Conservation (phyloP, 2,329 filamentous ascomycete genomes). For the Talaromyces sp. region DNA sequence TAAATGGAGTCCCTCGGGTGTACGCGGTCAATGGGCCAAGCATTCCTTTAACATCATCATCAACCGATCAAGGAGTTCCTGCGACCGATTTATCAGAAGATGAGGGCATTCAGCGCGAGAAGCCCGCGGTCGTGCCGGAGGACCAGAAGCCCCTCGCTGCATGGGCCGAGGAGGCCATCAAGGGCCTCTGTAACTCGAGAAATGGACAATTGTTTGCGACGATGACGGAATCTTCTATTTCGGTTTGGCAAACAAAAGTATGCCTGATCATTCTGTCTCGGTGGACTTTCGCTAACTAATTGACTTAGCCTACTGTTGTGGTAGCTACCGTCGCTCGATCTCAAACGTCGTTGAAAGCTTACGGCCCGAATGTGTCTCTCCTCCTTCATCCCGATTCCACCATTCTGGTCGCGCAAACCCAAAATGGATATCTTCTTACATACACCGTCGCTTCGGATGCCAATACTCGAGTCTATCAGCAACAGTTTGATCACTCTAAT, state of each 20-base stretch:
- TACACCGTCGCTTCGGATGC: constrained; percentile 87
- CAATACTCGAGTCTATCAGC: constrained; percentile 78
- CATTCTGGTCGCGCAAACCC: constrained; percentile 87
- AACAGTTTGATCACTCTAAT: constrained; percentile 62
- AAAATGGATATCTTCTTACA: constrained; percentile 83
- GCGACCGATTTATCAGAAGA: constrained; percentile 19
- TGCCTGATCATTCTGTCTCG: constrained; percentile 21
- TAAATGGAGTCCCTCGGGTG: constrained; percentile 50
- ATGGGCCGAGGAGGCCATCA: constrained; percentile 63
- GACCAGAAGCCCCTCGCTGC: constrained; percentile 30
- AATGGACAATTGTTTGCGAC: constrained; percentile 82
- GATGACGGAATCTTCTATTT: constrained; percentile 79
- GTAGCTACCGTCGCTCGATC: constrained; percentile 84
- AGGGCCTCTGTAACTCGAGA: constrained; percentile 73
- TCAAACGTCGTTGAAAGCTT: constrained; percentile 71
- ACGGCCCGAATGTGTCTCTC: constrained; percentile 81
- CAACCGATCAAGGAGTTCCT: constrained; percentile 27
- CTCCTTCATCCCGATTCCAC: constrained; percentile 87
- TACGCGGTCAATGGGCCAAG: constrained; percentile 49
- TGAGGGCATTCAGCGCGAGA: constrained; percentile 25
- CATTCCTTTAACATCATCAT: constrained; percentile 31
- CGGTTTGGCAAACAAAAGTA: constrained; percentile 96
- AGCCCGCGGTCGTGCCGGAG: constrained; percentile 26
- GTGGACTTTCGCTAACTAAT: constrained; percentile 27
- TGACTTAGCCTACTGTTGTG: constrained; percentile 76